Evolutionary conservation across 2,329 filamentous ascomycete species (phyloP), one percentile per base, ranked within the genome.

Genomic region (Cladosporium sp.): DNA sequence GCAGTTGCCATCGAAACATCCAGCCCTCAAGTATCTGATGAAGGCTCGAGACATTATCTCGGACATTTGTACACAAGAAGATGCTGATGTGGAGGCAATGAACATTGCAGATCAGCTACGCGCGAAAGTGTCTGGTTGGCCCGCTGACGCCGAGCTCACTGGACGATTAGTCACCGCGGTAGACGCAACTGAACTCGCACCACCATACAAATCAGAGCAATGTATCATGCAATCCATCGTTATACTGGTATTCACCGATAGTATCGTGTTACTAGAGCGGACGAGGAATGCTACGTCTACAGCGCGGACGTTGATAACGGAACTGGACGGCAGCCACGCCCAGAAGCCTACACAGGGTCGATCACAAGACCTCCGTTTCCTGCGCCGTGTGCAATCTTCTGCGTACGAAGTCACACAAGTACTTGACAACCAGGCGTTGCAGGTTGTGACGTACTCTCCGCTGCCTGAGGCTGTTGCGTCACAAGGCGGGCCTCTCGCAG

Each of bases 61-160:
- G 19, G 94, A 96, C 56, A 99, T 99, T 43, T 99, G 94, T 74
- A 95, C 93, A 15, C 87, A 97, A 76, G 93, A 97, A 67, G 82
- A 89, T 76, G 70, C 89, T 68, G 75, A 79, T 3, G 38, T 54
- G 17, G 88, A 90, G 68, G 89, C 91, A 65, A 86, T 87, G 9
- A 88, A 90, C 65, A 80, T 90, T 45, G 83, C 88, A 36, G 88
- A 86, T 65, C 86, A 89, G 42, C 77, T 97, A 50, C 64, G 64
- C 4, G 56, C 66, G 28, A 63, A 64, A n/a, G 69, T 68, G 4
- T 43, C 63, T 12, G 67, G 60, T 12, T 72, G 70, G 70, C 69
- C 69, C 2, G 36, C 61, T 7, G 69, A 70, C 25, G 65, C 67
- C 42, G 87, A 87, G 63, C 87, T 65, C 88, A 89, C 0, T 58